Evolutionary conservation across 1,284 basidiomycete genomes (phyloP).

Genomic region (Rhodotorula sp.): DNA sequence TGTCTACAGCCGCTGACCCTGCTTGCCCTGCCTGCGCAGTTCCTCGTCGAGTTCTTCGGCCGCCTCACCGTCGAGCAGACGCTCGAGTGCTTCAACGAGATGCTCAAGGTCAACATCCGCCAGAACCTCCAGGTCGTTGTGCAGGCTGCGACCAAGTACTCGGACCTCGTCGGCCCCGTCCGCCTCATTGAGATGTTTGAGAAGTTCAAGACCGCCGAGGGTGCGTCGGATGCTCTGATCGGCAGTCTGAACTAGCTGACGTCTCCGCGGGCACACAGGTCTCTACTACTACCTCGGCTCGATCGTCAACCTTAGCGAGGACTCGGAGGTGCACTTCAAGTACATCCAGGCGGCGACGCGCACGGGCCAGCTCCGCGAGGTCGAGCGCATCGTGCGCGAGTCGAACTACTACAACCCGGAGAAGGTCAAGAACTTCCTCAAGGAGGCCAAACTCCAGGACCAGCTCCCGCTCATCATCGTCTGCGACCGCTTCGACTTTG

Average conservation of each 20-base stretch:
- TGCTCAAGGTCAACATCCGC: conserved; percentile 95
- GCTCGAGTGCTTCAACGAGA: conserved; percentile 93
- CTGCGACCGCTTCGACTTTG: conserved; percentile 99
- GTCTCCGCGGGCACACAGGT: conserved; percentile 56
- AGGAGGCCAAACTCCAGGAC: conserved; percentile 91
- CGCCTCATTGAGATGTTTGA: conserved; percentile 99
- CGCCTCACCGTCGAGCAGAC: conserved; percentile 98
- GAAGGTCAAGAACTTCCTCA: conserved; percentile 99
- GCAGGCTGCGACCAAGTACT: conserved; percentile 99
- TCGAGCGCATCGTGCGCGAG: conserved; percentile 97
- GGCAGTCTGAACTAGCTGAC: no score
- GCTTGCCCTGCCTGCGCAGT: conserved; percentile 56
- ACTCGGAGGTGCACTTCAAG: conserved; percentile 99
- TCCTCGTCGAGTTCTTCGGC: conserved; percentile 98
- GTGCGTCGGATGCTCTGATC: conserved; percentile 50
- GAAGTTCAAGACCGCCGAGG: conserved; percentile 96
- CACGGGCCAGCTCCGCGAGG: conserved; percentile 97
- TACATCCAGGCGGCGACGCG: conserved; percentile 99
- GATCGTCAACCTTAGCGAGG: conserved; percentile 93
- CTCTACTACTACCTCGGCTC: conserved; percentile 98
- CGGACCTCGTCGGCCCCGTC: conserved; percentile 93
- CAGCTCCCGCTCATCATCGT: conserved; percentile 99
- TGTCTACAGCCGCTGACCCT: background rate
- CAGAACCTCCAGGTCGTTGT: conserved; percentile 97
- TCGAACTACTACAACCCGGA: conserved; percentile 98